Conservation (phyloP, 169 alveolate genomes). For the Plasmodium ovale region DNA sequence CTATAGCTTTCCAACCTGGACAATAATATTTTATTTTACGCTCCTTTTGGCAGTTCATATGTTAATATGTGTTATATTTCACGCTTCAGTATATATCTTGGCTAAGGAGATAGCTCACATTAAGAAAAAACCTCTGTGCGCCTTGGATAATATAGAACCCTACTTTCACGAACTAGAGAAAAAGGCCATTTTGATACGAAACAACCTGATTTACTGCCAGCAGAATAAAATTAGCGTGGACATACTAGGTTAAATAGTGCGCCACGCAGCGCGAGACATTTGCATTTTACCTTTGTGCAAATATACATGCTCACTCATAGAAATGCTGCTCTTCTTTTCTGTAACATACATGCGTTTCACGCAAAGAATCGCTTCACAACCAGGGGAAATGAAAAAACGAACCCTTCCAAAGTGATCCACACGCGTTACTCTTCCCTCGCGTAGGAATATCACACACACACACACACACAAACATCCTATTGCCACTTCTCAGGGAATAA, state of each 20-base stretch:
- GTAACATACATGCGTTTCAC: too few relatives aligned
- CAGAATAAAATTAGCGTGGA: conserved; percentile 68
- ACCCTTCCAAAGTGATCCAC: too few relatives aligned
- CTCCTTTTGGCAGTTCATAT: conserved; percentile 20
- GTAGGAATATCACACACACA: neutral
- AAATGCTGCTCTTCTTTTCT: too few relatives aligned
- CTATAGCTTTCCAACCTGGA: conserved; percentile 7
- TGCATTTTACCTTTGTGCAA: too few relatives aligned
- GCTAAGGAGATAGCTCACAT: conserved; percentile 54
- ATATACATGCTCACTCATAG: too few relatives aligned
- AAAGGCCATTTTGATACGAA: conserved; percentile 69
- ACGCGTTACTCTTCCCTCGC: too few relatives aligned
- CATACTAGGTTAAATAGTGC: conserved; percentile 36
- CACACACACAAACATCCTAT: neutral
- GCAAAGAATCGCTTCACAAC: too few relatives aligned
- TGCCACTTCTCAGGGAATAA: conserved; percentile 19
- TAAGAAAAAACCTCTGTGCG: conserved; percentile 64
- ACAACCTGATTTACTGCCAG: conserved; percentile 46
- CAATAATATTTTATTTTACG: conserved; percentile 14
- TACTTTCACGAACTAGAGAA: conserved; percentile 70
- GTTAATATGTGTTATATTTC: conserved; percentile 24
- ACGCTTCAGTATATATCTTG: conserved; percentile 27
- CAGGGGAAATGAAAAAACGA: too few relatives aligned
- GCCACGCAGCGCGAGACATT: neutral
- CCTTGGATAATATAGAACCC: conserved; percentile 53